Base-by-base conservation (phyloP, 352 stramenopile species). In the Phytophthora kernoviae region DNA sequence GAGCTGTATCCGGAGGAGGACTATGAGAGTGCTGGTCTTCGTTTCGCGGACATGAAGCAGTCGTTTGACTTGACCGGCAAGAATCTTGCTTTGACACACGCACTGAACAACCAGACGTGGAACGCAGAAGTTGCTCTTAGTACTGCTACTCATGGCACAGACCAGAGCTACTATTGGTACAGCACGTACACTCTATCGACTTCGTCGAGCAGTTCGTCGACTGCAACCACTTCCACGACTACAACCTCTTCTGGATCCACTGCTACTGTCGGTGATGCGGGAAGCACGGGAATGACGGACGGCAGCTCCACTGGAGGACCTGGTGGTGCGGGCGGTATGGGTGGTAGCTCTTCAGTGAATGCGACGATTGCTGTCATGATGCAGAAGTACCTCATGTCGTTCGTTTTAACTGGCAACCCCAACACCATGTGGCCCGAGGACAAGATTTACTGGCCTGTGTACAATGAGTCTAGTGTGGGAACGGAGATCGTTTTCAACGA, bases 81-180 rank as follows among this genome's bases (percentile, higher is more conserved):
- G 34, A 36, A 66, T 20, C 11, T 62, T 6, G 62, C 57, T 10
- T 22, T 71, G 22, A 71, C 62, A 2, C 33, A 67, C 17, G 62
- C 62, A 0, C 41, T 71, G 14, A 62, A 58, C 33, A 71, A 71
- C 41, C 37, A 66, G 33, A 71, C 62, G 1, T 71, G 62, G 62
- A 71, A 66, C 20, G 62, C 56, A 12, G 51, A 67, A 20, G 62
- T 66, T 9, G 62, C 43, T 4, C 39, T 71, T 4, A 27, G 34
- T 1, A 5, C 44, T 9, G 56, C 62, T 15, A 62, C 45, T 1
- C 62, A 71, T 44, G 57, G 56, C 6, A 50, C 33, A 2, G 62
- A 71, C 39, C 62, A 66, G 39, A 59, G 30, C 34, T 71, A 71
- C 57, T 71, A 71, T 40, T 71, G 44, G 43, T 67, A 71, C 62